Conservation (phyloP, 2,329 filamentous ascomycete species). For the Sclerotiophoma versabilis region DNA sequence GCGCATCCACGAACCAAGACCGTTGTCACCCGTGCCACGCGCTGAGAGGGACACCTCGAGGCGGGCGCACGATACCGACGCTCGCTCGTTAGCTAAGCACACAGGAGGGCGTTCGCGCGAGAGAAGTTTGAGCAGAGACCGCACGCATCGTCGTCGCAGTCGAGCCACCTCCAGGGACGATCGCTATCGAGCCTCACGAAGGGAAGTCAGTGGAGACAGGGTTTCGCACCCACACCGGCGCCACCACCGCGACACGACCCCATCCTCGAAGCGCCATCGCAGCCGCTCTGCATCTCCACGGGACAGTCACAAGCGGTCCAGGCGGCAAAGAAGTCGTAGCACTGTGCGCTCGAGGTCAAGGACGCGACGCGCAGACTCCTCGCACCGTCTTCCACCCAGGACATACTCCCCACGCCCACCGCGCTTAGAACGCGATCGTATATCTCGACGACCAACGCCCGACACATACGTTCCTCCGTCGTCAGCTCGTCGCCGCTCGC, state of each 20-base stretch:
- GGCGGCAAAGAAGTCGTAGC: slow-evolving; percentile 47
- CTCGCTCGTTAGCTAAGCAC: slow-evolving; percentile 34
- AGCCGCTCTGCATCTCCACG: slow-evolving; percentile 47
- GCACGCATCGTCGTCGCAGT: slow-evolving; percentile 44
- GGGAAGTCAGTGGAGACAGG: slow-evolving; percentile 48
- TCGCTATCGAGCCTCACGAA: slow-evolving; percentile 46
- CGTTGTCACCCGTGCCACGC: slow-evolving; percentile 47
- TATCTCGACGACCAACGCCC: slow-evolving; percentile 44
- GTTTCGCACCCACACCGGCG: slow-evolving; percentile 43
- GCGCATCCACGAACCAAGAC: slow-evolving; percentile 38
- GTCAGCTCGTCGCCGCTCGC: slow-evolving; percentile 50
- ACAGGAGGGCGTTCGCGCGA: slow-evolving; percentile 41
- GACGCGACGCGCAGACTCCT: slow-evolving; percentile 40
- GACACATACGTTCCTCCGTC: slow-evolving; percentile 44
- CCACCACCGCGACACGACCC: slow-evolving; percentile 45
- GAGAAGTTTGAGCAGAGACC: slow-evolving; percentile 42
- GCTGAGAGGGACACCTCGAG: slow-evolving; percentile 44
- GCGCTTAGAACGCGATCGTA: slow-evolving; percentile 44
- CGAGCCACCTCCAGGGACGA: slow-evolving; percentile 43
- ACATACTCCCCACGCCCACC: slow-evolving; percentile 41
- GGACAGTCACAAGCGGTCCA: slow-evolving; percentile 43
- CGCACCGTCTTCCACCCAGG: slow-evolving; percentile 38
- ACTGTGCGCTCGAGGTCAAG: slow-evolving; percentile 44
- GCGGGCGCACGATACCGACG: slow-evolving; percentile 39
- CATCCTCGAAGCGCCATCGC: slow-evolving; percentile 50